Base-by-base conservation (phyloP, 2,329 filamentous ascomycete genomes). In the Dactylellina sp. region DNA sequence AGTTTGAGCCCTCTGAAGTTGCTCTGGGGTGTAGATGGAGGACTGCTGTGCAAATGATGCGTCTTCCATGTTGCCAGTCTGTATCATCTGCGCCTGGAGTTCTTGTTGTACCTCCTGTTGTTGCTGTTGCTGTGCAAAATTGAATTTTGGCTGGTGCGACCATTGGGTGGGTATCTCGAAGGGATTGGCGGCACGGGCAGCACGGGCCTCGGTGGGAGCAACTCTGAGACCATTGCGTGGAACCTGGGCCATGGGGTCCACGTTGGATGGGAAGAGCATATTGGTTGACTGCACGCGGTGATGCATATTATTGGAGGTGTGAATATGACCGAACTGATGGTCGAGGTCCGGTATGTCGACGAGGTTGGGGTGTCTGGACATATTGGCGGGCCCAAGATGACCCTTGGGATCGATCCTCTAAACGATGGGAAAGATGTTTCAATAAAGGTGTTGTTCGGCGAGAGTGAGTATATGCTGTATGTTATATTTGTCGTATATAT, bases 211-310 rank as follows among this genome's bases (percentile, higher is more conserved):
- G 2, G 68, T 60, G 5, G 68, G 68, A 18, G 68, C 61, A 11
- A 72, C 60, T 3, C 68, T 60, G 39, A 72, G 60, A n/a, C 68
- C 68, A 20, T 61, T 61, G 14, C 60, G 61, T 1, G 68, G 60
- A 20, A 64, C 52, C 39, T 65, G 52, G 6, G 53, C 68, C 40
- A 64, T 55, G 7, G 53, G 60, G 46, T 72, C 68, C 20, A 72
- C 68, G 35, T 72, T 72, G 20, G 60, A 72, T 14, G 59, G 68
- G 25, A 72, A 72, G 22, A 72, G 53, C 60, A 60, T 72, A 22
- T 72, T 72, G 11, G 68, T 72, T 28, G 68, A 72, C 35, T 72
- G 68, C 35, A 72, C 68, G 5, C 68, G 68, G 25, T 72, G 68
- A 35, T 60, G 68, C 59, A 55, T 62, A 52, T 62, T 47, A 16